phyloP scores from a whole-genome alignment of 768 basidiomycete genomes.

The Chlorophyllum brunneum region DNA sequence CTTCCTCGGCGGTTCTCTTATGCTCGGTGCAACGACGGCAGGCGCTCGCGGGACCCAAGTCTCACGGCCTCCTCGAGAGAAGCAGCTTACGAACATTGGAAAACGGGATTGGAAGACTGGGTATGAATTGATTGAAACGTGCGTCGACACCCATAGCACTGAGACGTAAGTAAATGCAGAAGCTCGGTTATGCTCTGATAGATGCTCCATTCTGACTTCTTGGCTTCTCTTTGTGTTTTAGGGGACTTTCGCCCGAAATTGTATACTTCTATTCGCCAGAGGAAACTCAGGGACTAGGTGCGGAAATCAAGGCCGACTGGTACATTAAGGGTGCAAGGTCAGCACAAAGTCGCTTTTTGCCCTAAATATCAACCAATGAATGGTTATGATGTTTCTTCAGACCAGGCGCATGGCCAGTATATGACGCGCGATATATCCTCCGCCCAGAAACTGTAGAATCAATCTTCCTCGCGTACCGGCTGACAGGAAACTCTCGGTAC shows the following conservation, averaged over 20 bases:
- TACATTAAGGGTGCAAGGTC: constrained; percentile 80
- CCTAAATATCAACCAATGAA: background rate
- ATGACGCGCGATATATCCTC: constrained; percentile 92
- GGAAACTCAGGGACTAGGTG: constrained; percentile 42
- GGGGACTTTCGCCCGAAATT: constrained; percentile 86
- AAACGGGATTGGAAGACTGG: constrained; percentile 82
- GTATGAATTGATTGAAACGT: constrained; percentile 79
- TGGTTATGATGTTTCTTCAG: constrained; percentile 4
- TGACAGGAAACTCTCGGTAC: constrained; percentile 81
- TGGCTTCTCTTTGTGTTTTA: constrained; percentile 24
- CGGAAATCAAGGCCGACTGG: constrained; percentile 61
- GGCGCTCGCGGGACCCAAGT: constrained; percentile 47
- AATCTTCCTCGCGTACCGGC: constrained; percentile 84
- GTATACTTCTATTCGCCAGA: constrained; percentile 70
- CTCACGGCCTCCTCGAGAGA: constrained; percentile 60
- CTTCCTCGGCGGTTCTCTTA: constrained; percentile 88
- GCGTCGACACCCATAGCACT: constrained; percentile 81
- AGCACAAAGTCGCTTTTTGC: constrained; percentile 15
- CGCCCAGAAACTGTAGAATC: constrained; percentile 95
- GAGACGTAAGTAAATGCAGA: constrained; percentile 55
- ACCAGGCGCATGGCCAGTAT: constrained; percentile 37
- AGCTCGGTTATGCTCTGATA: constrained; percentile 18
- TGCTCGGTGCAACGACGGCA: constrained; percentile 78
- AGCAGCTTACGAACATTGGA: constrained; percentile 58
- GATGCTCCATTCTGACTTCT: background rate